These are phyloP conservation scores for Cichorium intybus DNA, from an alignment of 140 eudicot genomes.

Conservation along the genomic window DNA sequence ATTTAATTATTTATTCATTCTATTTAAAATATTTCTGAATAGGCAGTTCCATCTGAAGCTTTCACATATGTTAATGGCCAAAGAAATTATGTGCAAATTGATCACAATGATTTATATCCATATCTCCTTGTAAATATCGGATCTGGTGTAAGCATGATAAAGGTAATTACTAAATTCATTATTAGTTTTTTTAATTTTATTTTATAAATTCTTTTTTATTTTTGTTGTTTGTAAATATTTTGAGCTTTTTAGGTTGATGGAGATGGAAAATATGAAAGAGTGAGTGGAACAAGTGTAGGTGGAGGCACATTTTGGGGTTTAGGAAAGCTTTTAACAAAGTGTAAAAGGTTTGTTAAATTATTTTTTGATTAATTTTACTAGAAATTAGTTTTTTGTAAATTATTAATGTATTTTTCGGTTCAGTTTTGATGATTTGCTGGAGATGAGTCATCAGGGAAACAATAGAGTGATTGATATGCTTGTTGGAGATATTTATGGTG, in stretches of 20 bases:
- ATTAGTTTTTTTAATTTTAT: not conserved
- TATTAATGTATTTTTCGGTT: constrained; percentile 3
- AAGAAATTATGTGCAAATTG: constrained; percentile 74
- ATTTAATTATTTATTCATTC: constrained; percentile 14
- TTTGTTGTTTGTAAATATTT: not conserved
- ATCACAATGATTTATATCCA: constrained; percentile 81
- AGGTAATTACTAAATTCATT: constrained; percentile 59
- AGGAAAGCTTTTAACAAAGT: constrained; percentile 89
- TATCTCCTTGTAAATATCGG: constrained; percentile 94
- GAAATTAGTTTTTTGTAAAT: not conserved
- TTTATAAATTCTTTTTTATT: not conserved
- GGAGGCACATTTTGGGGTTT: constrained; percentile 99
- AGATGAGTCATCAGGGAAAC: constrained; percentile 87
- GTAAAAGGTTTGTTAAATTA: constrained; percentile 59
- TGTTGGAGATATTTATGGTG: constrained; percentile 97
- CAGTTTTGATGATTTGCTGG: constrained; percentile 94
- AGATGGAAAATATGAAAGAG: constrained; percentile 78
- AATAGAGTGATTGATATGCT: constrained; percentile 96
- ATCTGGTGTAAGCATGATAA: constrained; percentile 99
- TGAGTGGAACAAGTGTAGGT: constrained; percentile 97
- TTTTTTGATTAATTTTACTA: not conserved
- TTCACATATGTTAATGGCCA: constrained; percentile 70
- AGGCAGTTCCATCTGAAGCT: constrained; percentile 91
- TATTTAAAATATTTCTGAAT: constrained; percentile 27
- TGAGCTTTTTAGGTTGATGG: constrained; percentile 67